Conservation (phyloP, 176 grass and related monocot species). For the Paspalum notatum region DNA sequence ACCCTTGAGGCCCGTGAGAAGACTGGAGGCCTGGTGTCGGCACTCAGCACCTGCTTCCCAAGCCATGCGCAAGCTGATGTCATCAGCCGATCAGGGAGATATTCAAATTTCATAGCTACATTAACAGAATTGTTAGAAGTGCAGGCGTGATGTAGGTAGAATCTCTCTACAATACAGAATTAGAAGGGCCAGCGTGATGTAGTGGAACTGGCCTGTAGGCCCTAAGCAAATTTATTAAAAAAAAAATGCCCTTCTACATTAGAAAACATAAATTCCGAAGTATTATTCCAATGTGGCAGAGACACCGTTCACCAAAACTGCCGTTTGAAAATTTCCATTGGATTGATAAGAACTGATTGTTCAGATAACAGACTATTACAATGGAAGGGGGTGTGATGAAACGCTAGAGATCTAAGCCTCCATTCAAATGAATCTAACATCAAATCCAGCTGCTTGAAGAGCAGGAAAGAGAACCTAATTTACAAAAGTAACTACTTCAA, state of each 20-base stretch:
- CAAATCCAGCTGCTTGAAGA: conserved; percentile 49
- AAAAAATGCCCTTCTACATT: no score
- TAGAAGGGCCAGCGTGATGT: no score
- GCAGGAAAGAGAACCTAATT: conserved; percentile 64
- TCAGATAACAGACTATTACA: conserved; percentile 41
- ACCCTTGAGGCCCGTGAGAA: no score
- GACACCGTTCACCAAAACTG: not conserved
- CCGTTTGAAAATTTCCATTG: conserved; percentile 17
- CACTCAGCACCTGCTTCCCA: not conserved
- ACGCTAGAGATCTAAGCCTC: conserved; percentile 47
- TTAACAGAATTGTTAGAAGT: not conserved
- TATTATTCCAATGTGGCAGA: not conserved
- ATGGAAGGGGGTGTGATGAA: conserved; percentile 38
- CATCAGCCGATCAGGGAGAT: not conserved
- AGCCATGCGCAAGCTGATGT: not conserved
- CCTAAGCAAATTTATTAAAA: no score
- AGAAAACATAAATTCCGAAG: not conserved
- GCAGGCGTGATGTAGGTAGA: no score
- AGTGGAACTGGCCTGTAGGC: no score
- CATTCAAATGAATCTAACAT: conserved; percentile 51
- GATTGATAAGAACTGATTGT: conserved; percentile 41
- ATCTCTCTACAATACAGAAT: no score
- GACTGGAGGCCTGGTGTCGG: no score
- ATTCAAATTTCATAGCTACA: not conserved
- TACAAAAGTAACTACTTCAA: conserved; percentile 66